phyloP scores from a whole-genome alignment of 306 rosid genomes.

The Trifolium repens region DNA sequence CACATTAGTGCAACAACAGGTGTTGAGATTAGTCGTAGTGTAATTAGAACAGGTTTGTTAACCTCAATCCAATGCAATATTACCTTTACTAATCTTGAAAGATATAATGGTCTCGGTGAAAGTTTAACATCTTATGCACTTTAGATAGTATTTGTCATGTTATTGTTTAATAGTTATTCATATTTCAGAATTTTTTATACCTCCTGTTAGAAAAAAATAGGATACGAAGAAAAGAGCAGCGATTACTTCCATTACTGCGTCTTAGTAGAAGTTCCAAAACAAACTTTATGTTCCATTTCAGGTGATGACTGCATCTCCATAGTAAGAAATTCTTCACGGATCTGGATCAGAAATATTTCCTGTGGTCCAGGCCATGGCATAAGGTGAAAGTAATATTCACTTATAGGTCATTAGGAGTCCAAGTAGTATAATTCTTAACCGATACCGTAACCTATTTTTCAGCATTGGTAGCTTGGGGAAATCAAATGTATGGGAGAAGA shows the following conservation, averaged over 20 bases:
- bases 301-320: slow-evolving; percentile 96
- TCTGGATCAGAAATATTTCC: slow-evolving; percentile 62
- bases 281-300: slow-evolving; percentile 40
- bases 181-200: neutral
- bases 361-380: slow-evolving; percentile 99
- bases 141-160: neutral
- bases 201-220: neutral
- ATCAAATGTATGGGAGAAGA: slow-evolving; percentile 62
- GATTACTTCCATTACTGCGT: neutral
- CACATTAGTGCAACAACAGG: slow-evolving; percentile 77
- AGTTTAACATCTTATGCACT: neutral
- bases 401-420: slow-evolving; percentile 15
- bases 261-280: neutral
- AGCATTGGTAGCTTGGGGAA: slow-evolving; percentile 99
- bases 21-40: slow-evolving; percentile 57
- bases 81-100: slow-evolving; percentile 12
- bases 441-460: slow-evolving; percentile 41
- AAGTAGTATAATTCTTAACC: slow-evolving; percentile 26
- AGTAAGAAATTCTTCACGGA: slow-evolving; percentile 76
- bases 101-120: neutral
- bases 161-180: neutral
- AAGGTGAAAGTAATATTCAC: slow-evolving; percentile 57
- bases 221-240: neutral
- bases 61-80: neutral
- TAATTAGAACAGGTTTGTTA: slow-evolving; percentile 71